Evolutionary conservation across 2,329 filamentous ascomycete genomes (phyloP).

Genomic region (Phaeoacremonium minimum): DNA sequence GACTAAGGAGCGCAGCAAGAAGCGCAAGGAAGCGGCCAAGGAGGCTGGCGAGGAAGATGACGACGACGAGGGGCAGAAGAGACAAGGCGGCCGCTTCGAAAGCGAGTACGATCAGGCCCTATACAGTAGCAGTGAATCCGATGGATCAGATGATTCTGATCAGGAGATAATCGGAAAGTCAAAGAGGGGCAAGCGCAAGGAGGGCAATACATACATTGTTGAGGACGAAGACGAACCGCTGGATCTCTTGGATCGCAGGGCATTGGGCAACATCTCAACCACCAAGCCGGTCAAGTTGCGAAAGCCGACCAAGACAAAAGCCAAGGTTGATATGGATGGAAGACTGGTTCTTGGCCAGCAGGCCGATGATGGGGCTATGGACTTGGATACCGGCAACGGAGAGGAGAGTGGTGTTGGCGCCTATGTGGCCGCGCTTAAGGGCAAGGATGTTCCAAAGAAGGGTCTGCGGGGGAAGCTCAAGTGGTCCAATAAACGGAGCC

Average conservation of each 20-base stretch:
- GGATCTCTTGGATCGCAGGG: slow-evolving; percentile 84
- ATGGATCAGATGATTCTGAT: slow-evolving; percentile 58
- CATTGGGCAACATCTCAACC: slow-evolving; percentile 87
- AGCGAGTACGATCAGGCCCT: slow-evolving; percentile 96
- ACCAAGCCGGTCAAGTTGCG: slow-evolving; percentile 72
- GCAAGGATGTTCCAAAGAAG: slow-evolving; percentile 60
- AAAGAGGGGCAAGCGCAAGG: slow-evolving; percentile 52
- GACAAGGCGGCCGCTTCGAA: slow-evolving; percentile 61
- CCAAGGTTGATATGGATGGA: slow-evolving; percentile 70
- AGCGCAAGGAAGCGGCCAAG: slow-evolving; percentile 71
- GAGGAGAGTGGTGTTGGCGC: slow-evolving; percentile 57
- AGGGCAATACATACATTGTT: slow-evolving; percentile 77
- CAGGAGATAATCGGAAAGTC: slow-evolving; percentile 27
- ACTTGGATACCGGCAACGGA: slow-evolving; percentile 41
- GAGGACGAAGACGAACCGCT: slow-evolving; percentile 94
- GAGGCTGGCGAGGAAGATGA: slow-evolving; percentile 53
- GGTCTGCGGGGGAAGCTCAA: slow-evolving; percentile 66
- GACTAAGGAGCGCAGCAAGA: slow-evolving; percentile 85
- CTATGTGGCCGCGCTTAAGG: slow-evolving; percentile 66
- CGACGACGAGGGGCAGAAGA: slow-evolving; percentile 49
- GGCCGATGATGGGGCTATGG: slow-evolving; percentile 54
- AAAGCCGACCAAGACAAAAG: slow-evolving; percentile 57
- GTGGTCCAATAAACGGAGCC: slow-evolving; percentile 60
- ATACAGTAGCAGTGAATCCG: slow-evolving; percentile 67
- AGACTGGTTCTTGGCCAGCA: slow-evolving; percentile 71